Evolutionary conservation across 345 rosid species (phyloP).

Genomic region (Firmiana major): DNA sequence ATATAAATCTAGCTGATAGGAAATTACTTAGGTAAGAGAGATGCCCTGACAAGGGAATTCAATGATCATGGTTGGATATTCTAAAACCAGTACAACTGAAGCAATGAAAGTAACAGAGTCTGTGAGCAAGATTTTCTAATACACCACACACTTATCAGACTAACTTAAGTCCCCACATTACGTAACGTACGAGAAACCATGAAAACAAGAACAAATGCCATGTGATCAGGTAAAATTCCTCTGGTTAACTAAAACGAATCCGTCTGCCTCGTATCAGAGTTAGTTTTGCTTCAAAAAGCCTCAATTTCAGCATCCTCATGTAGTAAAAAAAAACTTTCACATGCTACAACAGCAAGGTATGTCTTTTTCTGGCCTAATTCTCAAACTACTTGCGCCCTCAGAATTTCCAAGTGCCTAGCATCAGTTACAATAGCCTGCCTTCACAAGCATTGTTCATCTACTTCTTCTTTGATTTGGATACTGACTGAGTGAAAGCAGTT

Average conservation of each 20-base stretch:
- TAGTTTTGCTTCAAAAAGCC: slow-evolving; percentile 28
- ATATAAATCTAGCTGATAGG: too few species aligned
- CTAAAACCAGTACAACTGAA: background rate
- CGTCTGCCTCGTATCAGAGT: slow-evolving; percentile 21
- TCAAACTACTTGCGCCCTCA: slow-evolving; percentile 25
- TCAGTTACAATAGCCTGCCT: slow-evolving; percentile 28
- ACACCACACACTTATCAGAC: background rate
- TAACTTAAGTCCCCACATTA: background rate
- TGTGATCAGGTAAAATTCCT: slow-evolving; percentile 4
- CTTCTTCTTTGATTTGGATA: slow-evolving; percentile 79
- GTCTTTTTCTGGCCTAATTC: slow-evolving; percentile 31
- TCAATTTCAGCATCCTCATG: slow-evolving; percentile 25
- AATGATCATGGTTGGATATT: background rate
- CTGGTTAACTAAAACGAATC: slow-evolving; percentile 15
- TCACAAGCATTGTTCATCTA: slow-evolving; percentile 22
- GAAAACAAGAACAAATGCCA: background rate
- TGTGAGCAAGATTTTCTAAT: background rate
- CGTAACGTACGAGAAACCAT: background rate
- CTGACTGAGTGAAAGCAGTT: slow-evolving; percentile 54
- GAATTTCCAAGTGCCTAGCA: slow-evolving; percentile 24
- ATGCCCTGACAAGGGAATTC: background rate
- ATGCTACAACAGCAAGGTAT: slow-evolving; percentile 40
- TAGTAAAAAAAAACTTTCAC: slow-evolving; percentile 14
- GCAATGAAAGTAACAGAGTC: background rate
- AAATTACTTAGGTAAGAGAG: background rate